phyloP scores from a whole-genome alignment of 805 yeast genomes.

The Maudiozyma pseudohumilis region DNA sequence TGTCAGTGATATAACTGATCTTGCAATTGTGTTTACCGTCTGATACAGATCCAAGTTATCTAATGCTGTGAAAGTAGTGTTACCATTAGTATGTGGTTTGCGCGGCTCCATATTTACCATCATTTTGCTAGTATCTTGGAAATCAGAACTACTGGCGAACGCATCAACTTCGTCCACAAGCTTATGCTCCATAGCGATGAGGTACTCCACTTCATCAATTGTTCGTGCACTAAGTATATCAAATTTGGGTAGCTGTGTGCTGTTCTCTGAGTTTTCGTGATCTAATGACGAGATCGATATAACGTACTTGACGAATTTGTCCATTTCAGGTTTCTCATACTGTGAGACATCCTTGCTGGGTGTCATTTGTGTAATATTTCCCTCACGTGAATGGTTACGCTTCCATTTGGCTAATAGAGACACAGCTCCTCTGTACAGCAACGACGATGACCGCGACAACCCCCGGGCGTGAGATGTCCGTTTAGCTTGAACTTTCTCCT shows the following conservation, averaged over 20 bases:
- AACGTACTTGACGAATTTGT: constrained; percentile 30
- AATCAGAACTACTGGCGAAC: not conserved
- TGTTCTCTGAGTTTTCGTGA: constrained; percentile 4
- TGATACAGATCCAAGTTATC: constrained; percentile 29
- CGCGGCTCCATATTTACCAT: not conserved
- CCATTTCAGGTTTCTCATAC: constrained; percentile 23
- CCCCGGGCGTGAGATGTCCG: not conserved
- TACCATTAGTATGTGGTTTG: constrained; percentile 2
- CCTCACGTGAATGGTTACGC: constrained; percentile 13
- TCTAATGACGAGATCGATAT: constrained; percentile 29
- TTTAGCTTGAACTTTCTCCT: not conserved
- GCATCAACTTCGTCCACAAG: constrained; percentile 13
- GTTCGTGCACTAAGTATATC: constrained; percentile 65
- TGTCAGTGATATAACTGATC: constrained; percentile 28
- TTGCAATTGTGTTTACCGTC: constrained; percentile 28
- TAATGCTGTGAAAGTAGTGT: constrained; percentile 20
- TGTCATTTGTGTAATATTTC: not conserved
- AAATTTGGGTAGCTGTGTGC: constrained; percentile 30
- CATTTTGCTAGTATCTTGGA: too few species aligned
- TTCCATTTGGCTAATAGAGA: constrained; percentile 26
- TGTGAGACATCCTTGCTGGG: constrained; percentile 11
- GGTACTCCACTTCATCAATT: constrained; percentile 53
- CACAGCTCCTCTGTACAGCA: constrained; percentile 15
- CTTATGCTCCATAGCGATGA: constrained; percentile 40
- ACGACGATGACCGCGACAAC: constrained; percentile 1